Base-by-base conservation (phyloP, 352 stramenopile genomes). In the Aphanomyces invadans region DNA sequence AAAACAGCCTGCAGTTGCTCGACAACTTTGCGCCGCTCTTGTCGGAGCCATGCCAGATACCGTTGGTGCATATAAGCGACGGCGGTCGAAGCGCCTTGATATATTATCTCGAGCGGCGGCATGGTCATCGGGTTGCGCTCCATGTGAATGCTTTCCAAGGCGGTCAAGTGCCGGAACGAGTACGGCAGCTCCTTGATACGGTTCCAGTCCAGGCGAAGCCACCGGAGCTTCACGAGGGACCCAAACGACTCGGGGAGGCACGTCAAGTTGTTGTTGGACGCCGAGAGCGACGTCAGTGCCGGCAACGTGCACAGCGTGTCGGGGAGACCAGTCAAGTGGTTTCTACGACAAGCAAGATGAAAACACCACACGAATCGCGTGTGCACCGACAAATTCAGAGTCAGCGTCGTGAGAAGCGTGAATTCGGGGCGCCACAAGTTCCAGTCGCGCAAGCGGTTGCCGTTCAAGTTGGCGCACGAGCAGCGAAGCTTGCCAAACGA, bases 141-240 rank as follows among this genome's bases (percentile, higher is more conserved):
- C 72, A 89, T 76, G 33, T 74, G 75, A 2, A 89, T 62, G 19
- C 74, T 59, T 36, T 74, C 31, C 0, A 89, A 65, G 0, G 62
- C 57, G 0, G 19, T 68, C 12, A 79, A 67, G 15, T 83, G 53
- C 1, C 79, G 77, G 26, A 89, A 84, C 0, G 79, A 87, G 64
- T 87, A 87, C 0, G 80, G 80, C 23, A 89, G 74, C 56, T 87
- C 78, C 38, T 72, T 76, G 46, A 89, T 74, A 1, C 33, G 56
- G 61, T 89, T 89, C 79, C 79, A 89, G 59, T 89, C 80, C 17
- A 89, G 60, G 0, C 79, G 75, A 0, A 87, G 55, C n/a, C 83
- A 75, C 26, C 72, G 71, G 5, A 89, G 76, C 0, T 70, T 60
- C 11, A 71, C 53, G 19, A 89, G 75, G 25, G 76, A 70, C 0